These are phyloP conservation scores for Gillenia trifoliata DNA, from an alignment of 306 rosid genomes.

Conservation along the genomic window DNA sequence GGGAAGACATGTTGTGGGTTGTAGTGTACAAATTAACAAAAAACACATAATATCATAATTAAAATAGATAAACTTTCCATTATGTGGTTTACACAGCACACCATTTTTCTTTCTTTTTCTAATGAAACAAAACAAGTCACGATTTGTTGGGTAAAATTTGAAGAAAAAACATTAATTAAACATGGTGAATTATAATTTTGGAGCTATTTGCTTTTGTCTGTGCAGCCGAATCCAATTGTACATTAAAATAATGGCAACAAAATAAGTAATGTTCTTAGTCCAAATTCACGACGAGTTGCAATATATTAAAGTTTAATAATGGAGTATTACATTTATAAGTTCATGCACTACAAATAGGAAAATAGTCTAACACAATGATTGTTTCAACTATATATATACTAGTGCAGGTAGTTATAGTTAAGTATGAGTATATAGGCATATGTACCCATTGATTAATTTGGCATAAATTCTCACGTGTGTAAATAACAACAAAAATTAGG, in stretches of 20 bases:
- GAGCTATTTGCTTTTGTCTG: background rate
- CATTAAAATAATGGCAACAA: background rate
- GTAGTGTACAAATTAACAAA: background rate
- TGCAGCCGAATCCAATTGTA: background rate
- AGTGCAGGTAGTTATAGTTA: background rate
- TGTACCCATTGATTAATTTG: background rate
- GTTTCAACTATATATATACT: background rate
- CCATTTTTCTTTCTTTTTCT: background rate
- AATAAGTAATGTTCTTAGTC: background rate
- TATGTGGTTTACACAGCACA: background rate
- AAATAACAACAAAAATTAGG: background rate
- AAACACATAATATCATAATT: background rate
- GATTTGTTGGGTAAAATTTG: background rate
- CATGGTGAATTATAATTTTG: constrained; percentile 6
- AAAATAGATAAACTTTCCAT: background rate
- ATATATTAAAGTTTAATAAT: too few relatives aligned
- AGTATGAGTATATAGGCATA: background rate
- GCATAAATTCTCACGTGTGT: background rate
- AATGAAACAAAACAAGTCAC: background rate
- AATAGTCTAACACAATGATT: background rate
- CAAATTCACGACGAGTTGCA: background rate
- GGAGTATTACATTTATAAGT: background rate
- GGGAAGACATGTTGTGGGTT: background rate
- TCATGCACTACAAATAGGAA: background rate
- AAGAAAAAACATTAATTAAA: background rate